A percentile compares a stretch with the other conserved stretches of the same genome.
phyloP scores from a whole-genome alignment of 805 yeast species.

The Candida railenensis region DNA sequence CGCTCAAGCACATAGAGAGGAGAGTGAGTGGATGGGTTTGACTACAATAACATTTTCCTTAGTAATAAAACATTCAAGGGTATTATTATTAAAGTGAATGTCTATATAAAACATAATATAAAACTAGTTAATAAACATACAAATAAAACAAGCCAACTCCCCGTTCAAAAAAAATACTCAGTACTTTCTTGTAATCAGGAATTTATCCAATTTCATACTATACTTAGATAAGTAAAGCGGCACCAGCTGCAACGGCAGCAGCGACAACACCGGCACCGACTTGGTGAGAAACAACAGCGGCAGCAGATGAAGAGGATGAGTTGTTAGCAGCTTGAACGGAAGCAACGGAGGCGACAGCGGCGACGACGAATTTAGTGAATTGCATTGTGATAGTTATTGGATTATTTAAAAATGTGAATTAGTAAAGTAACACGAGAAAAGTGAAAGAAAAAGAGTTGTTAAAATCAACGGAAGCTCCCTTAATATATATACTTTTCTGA shows the following conservation, averaged over 20 bases:
- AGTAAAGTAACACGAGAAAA: not conserved
- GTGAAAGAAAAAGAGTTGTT: not conserved
- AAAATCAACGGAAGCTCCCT: not conserved
- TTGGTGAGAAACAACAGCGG: constrained; percentile 8
- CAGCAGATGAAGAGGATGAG: constrained; percentile 5
- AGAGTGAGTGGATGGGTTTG: too few species aligned
- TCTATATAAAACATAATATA: constrained; percentile 3
- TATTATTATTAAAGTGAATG: constrained; percentile 2
- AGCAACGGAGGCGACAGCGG: constrained; percentile 10
- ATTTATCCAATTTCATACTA: not conserved
- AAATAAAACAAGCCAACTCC: constrained; percentile 1
- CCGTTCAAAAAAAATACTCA: not conserved
- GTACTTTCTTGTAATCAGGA: not conserved
- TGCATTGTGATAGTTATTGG: constrained; percentile 9
- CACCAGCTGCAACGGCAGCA: constrained; percentile 17
- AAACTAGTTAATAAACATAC: constrained; percentile 4
- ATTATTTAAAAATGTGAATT: not conserved
- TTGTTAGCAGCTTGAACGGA: constrained; percentile 11
- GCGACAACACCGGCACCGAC: constrained; percentile 14
- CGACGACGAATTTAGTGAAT: constrained; percentile 9
- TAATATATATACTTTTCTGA: not conserved
- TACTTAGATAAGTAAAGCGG: constrained; percentile 11
- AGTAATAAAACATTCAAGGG: constrained; percentile 4
- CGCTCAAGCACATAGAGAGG: too few species aligned
- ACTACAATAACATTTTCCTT: too few species aligned